Percentiles rank a stretch among this genome's conserved stretches.
Evolutionary conservation across 768 basidiomycete genomes (phyloP).

Genomic region (Neoboletus brunneissimus): DNA sequence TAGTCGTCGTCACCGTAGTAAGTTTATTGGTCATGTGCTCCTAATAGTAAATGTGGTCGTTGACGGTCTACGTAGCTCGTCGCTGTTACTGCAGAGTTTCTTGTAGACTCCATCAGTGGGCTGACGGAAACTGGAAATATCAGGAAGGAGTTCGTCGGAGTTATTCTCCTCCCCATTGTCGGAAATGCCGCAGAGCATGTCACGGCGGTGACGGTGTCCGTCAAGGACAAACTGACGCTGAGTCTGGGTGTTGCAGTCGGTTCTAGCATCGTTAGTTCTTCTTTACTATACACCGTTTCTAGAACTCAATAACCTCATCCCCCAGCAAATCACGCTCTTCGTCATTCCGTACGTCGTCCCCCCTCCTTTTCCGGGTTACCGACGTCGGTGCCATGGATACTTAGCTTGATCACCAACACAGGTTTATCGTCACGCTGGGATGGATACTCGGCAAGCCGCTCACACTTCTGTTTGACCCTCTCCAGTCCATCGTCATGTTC

Average conservation of each 20-base stretch:
- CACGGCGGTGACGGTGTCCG: conserved; percentile 88
- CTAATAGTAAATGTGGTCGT: not conserved
- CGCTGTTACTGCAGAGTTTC: conserved; percentile 56
- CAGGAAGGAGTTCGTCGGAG: conserved; percentile 77
- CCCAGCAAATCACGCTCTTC: conserved; percentile 70
- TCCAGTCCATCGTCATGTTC: no score
- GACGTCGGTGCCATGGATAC: no score
- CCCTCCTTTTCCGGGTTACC: no score
- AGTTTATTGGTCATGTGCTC: conserved; percentile 19
- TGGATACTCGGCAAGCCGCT: no score
- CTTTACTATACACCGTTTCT: not conserved
- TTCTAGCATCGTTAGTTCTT: conserved; percentile 64
- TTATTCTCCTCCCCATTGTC: conserved; percentile 88
- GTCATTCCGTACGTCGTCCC: no score
- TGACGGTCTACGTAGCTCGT: conserved; percentile 39
- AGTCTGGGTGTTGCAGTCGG: conserved; percentile 90
- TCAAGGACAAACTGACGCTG: conserved; percentile 85
- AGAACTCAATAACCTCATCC: not conserved
- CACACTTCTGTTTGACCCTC: no score
- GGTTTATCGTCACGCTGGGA: no score
- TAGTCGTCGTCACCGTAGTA: conserved; percentile 63
- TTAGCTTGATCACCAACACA: no score
- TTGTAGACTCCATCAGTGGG: conserved; percentile 82
- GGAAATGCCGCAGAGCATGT: conserved; percentile 91
- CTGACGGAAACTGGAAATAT: conserved; percentile 57